Conservation (phyloP, 2,329 filamentous ascomycete species). For the Aspergillus sp. region DNA sequence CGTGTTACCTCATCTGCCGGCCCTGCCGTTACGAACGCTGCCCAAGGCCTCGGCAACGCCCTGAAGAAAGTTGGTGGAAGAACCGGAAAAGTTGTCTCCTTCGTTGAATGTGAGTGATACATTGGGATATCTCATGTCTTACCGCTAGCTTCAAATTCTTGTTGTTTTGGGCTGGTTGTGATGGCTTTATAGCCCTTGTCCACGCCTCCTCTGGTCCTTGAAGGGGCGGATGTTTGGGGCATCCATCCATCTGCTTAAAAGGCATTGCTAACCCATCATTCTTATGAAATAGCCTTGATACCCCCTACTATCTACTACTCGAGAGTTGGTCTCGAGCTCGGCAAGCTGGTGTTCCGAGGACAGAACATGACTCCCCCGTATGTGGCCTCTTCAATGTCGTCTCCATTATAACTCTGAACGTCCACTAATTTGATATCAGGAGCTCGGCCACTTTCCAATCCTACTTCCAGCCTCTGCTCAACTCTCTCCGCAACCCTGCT, state of each 20-base stretch:
- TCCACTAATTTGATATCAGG: constrained; percentile 48
- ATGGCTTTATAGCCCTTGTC: neutral
- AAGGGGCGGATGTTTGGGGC: constrained; percentile 3
- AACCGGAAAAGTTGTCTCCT: constrained; percentile 73
- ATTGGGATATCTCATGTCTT: constrained; percentile 4
- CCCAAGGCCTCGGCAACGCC: constrained; percentile 64
- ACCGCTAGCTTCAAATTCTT: neutral
- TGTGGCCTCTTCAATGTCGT: constrained; percentile 43
- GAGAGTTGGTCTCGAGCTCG: constrained; percentile 81
- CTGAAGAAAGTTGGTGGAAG: constrained; percentile 78
- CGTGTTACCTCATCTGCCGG: constrained; percentile 78
- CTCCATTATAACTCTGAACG: neutral
- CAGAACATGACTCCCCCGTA: constrained; percentile 96
- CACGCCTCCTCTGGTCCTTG: neutral
- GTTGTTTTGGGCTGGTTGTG: neutral
- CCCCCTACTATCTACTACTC: constrained; percentile 90
- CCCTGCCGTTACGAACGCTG: constrained; percentile 71
- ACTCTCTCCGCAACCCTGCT: constrained; percentile 69
- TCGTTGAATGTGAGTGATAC: constrained; percentile 75
- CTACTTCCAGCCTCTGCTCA: constrained; percentile 76
- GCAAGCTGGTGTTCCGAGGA: constrained; percentile 80
- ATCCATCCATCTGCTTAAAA: neutral
- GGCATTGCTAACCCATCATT: constrained; percentile 23
- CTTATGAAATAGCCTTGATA: constrained; percentile 66
- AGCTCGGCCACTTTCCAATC: constrained; percentile 78